phyloP scores from a whole-genome alignment of 352 stramenopile genomes.

The Pythium apleroticum region DNA sequence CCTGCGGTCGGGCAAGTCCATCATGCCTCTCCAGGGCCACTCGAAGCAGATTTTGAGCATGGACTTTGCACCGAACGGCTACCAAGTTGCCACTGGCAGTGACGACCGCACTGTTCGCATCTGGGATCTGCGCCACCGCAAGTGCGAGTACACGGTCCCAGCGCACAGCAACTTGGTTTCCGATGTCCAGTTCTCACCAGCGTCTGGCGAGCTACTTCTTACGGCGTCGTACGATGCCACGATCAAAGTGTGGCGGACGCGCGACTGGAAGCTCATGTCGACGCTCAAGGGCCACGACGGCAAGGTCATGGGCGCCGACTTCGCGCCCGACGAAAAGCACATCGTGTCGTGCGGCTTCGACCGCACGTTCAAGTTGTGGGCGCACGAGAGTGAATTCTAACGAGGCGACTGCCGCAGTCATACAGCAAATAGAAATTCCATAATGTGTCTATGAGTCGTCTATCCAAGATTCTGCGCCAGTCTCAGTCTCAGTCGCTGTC shows the following conservation, averaged over 20 bases:
- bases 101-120: slow-evolving; percentile 96
- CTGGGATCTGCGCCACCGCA: slow-evolving; percentile 94
- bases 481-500: slow-evolving; percentile 23
- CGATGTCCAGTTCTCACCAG: slow-evolving; percentile 86
- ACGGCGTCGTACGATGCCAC: slow-evolving; percentile 94
- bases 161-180: slow-evolving; percentile 95
- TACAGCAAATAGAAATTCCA: slow-evolving; percentile 6
- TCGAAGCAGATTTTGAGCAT: slow-evolving; percentile 94
- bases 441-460: background rate
- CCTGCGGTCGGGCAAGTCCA: slow-evolving; percentile 92
- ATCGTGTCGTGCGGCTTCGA: slow-evolving; percentile 90
- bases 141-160: slow-evolving; percentile 91
- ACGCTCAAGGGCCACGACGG: slow-evolving; percentile 93
- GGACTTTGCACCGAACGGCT: slow-evolving; percentile 93
- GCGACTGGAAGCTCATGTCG: slow-evolving; percentile 91
- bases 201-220: slow-evolving; percentile 84
- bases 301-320: slow-evolving; percentile 94
- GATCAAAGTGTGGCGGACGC: slow-evolving; percentile 93
- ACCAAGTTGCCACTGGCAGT: slow-evolving; percentile 92
- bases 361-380: slow-evolving; percentile 93
- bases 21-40: slow-evolving; percentile 91
- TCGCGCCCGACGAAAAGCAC: slow-evolving; percentile 88
- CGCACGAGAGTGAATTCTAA: slow-evolving; percentile 89
- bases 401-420: background rate
- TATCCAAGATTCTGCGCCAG: background rate